Percentiles rank a stretch among this genome's conserved stretches.
Conservation (phyloP, 192 early-diverging fungal genomes). For the Rhizophagus clarus region DNA sequence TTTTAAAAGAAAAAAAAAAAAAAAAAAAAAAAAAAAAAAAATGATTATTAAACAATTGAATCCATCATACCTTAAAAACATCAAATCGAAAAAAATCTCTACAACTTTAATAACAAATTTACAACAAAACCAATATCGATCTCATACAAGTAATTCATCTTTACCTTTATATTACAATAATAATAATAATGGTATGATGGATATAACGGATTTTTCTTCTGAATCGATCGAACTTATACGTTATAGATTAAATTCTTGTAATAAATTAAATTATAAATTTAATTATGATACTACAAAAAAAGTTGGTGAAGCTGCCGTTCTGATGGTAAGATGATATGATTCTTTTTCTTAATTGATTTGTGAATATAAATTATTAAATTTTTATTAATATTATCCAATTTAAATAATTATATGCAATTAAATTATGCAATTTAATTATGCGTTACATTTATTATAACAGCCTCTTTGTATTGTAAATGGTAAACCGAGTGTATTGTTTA, state of each 20-base stretch:
- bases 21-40: too few relatives aligned
- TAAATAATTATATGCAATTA: too few relatives aligned
- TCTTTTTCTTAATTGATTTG: too few relatives aligned
- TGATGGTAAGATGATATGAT: slow-evolving; percentile 15
- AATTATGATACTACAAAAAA: background rate
- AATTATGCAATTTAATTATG: too few relatives aligned
- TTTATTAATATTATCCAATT: background rate
- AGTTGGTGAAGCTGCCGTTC: background rate
- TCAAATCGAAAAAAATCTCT: too few relatives aligned
- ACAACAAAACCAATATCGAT: background rate
- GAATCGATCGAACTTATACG: background rate
- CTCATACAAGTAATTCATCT: background rate
- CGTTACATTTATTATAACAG: too few relatives aligned
- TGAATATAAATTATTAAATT: too few relatives aligned
- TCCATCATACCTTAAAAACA: too few relatives aligned
- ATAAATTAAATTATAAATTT: slow-evolving; percentile 4
- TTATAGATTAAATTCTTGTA: background rate
- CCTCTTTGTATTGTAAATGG: slow-evolving; percentile 67
- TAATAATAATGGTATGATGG: background rate
- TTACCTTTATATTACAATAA: background rate
- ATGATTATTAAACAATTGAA: background rate
- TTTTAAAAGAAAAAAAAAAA: too few relatives aligned
- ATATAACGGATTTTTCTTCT: background rate
- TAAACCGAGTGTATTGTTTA: slow-evolving; percentile 74
- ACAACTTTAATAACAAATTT: background rate